Evolutionary conservation across 2,329 filamentous ascomycete species (phyloP).

Genomic region (Fusarium agapanthi): DNA sequence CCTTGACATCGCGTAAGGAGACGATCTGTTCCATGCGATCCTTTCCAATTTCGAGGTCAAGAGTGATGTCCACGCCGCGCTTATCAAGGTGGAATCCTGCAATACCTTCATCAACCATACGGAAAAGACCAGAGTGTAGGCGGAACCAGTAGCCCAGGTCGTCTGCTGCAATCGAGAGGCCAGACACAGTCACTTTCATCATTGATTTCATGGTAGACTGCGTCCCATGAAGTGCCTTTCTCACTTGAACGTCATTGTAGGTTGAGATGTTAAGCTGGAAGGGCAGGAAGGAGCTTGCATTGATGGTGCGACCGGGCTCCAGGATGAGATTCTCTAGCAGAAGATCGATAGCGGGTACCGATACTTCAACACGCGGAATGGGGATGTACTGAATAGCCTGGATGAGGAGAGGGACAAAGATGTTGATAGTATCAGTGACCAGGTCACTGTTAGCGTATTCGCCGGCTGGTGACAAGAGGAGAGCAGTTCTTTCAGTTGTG

Average conservation of each 20-base stretch:
- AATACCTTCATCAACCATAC: slow-evolving; percentile 83
- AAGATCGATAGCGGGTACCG: slow-evolving; percentile 83
- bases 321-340: slow-evolving; percentile 90
- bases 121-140: slow-evolving; percentile 77
- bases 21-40: slow-evolving; percentile 84
- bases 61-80: slow-evolving; percentile 83
- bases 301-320: slow-evolving; percentile 85
- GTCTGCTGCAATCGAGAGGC: slow-evolving; percentile 83
- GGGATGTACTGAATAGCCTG: slow-evolving; percentile 85
- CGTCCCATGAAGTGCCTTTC: slow-evolving; percentile 74
- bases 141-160: slow-evolving; percentile 92
- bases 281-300: slow-evolving; percentile 88
- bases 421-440: slow-evolving; percentile 77
- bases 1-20: slow-evolving; percentile 76
- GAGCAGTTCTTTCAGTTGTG: slow-evolving; percentile 72
- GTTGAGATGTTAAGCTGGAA: slow-evolving; percentile 84
- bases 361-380: slow-evolving; percentile 88
- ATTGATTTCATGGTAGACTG: slow-evolving; percentile 72
- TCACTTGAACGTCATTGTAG: slow-evolving; percentile 85
- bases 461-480: slow-evolving; percentile 73
- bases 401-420: slow-evolving; percentile 82
- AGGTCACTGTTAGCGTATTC: slow-evolving; percentile 74
- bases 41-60: slow-evolving; percentile 85
- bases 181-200: slow-evolving; percentile 81
- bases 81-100: slow-evolving; percentile 87